Conservation (phyloP, 2,329 filamentous ascomycete genomes). For the Tolypocladium guangdongense region DNA sequence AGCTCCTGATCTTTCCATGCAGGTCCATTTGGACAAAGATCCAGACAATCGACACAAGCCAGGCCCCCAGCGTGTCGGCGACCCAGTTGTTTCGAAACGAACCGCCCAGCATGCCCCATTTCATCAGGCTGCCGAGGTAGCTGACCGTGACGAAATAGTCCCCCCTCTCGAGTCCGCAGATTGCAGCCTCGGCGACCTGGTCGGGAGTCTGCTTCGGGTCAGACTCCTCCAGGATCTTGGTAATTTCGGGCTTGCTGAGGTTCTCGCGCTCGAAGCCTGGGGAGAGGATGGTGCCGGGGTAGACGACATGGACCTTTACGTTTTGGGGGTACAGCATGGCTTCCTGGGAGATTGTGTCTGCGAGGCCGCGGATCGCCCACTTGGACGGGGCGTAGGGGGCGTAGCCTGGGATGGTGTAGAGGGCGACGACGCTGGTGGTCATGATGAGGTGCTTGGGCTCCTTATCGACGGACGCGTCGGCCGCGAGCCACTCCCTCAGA, state of each 20-base stretch:
- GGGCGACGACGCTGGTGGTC: constrained; percentile 66
- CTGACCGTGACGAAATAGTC: constrained; percentile 71
- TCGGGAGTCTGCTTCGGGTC: constrained; percentile 73
- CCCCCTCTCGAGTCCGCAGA: constrained; percentile 68
- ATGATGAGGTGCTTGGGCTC: constrained; percentile 73
- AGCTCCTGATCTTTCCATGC: constrained; percentile 45
- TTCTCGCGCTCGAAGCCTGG: constrained; percentile 71
- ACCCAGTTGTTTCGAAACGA: constrained; percentile 48
- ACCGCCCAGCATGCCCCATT: constrained; percentile 46
- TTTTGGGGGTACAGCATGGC: constrained; percentile 75
- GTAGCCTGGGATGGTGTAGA: constrained; percentile 74
- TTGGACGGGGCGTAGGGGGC: constrained; percentile 75
- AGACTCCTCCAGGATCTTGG: constrained; percentile 66
- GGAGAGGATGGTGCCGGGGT: constrained; percentile 71
- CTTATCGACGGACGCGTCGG: constrained; percentile 28
- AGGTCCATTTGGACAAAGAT: constrained; percentile 46
- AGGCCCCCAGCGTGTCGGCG: constrained; percentile 45
- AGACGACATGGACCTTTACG: constrained; percentile 72
- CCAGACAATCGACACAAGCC: constrained; percentile 43
- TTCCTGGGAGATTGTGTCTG: constrained; percentile 77
- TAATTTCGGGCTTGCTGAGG: constrained; percentile 67
- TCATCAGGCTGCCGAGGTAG: constrained; percentile 61
- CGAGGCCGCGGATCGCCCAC: constrained; percentile 70
- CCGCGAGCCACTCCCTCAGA: constrained; percentile 61
- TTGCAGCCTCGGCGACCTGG: constrained; percentile 58